A percentile compares a stretch with the other conserved stretches of the same genome.
These are phyloP conservation scores for Aurantiochytrium sp. DNA, from an alignment of 108 stramenopile species.

Conservation along the genomic window DNA sequence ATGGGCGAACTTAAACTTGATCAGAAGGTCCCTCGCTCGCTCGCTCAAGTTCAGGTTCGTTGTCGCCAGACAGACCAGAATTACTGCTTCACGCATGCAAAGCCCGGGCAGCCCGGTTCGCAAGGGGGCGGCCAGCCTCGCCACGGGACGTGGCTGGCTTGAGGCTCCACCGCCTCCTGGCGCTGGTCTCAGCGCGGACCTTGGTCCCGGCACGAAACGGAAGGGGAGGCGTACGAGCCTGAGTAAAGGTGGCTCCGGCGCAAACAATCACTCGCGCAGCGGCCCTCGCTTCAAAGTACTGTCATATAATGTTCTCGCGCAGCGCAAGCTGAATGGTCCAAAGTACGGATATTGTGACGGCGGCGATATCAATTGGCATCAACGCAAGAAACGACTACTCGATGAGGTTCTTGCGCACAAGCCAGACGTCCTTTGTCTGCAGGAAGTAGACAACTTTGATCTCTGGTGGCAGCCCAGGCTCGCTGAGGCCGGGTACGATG, in stretches of 20 bases:
- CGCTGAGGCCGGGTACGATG: slow-evolving; percentile 37
- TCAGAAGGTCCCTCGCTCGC: too few relatives aligned
- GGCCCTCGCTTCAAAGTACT: background rate
- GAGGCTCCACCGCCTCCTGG: too few relatives aligned
- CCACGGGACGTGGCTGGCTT: too few relatives aligned
- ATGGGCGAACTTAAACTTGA: too few relatives aligned
- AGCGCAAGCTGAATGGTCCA: background rate
- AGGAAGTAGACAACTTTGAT: slow-evolving; percentile 42
- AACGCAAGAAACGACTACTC: background rate
- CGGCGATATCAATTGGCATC: background rate
- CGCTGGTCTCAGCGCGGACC: too few relatives aligned
- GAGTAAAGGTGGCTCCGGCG: background rate
- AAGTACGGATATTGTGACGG: background rate
- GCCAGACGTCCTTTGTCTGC: slow-evolving; percentile 39
- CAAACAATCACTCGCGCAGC: background rate
- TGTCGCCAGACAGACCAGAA: too few relatives aligned
- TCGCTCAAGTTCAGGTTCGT: too few relatives aligned
- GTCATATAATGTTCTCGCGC: background rate
- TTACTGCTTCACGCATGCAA: too few relatives aligned
- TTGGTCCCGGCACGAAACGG: too few relatives aligned
- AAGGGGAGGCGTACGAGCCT: background rate
- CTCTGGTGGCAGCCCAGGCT: slow-evolving; percentile 47
- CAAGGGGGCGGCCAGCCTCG: too few relatives aligned
- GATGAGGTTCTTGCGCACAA: background rate
- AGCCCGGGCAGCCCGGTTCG: too few relatives aligned